phyloP scores from a whole-genome alignment of 345 rosid species.

The Eucalyptus marginata region DNA sequence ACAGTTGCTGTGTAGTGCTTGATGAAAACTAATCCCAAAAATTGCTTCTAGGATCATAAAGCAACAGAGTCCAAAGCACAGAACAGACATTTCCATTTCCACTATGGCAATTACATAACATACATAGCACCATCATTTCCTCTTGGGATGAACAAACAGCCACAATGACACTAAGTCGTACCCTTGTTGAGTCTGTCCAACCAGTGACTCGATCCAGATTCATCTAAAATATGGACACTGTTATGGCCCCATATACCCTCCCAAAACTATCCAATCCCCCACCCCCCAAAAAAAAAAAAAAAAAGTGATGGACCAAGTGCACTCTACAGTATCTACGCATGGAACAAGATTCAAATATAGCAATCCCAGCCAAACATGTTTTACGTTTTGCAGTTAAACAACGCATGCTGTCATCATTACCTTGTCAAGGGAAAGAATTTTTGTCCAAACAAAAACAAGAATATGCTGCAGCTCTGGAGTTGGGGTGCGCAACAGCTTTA shows the following conservation, averaged over 20 bases:
- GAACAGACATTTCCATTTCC: background rate
- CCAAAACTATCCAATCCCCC: background rate
- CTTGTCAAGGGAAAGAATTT: conserved; percentile 98
- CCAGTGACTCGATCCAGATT: background rate
- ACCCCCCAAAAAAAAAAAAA: background rate
- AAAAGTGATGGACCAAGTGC: background rate
- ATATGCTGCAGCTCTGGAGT: conserved; percentile 93
- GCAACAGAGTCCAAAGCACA: background rate
- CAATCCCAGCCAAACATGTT: background rate
- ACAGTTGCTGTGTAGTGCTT: background rate
- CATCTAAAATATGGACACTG: background rate
- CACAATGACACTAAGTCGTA: background rate
- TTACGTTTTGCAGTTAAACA: background rate
- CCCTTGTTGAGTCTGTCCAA: background rate
- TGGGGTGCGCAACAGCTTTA: conserved; percentile 87
- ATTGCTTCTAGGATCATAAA: background rate
- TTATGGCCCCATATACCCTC: background rate
- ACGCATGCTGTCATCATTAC: conserved; percentile 11
- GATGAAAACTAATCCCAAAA: background rate
- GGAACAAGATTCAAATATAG: background rate
- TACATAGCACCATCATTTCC: background rate
- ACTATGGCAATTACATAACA: background rate
- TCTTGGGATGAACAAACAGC: background rate
- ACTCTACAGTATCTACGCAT: background rate
- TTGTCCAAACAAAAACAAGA: conserved; percentile 98